Evolutionary conservation across 306 rosid species (phyloP).

Genomic region (Casuarina cunninghamiana): DNA sequence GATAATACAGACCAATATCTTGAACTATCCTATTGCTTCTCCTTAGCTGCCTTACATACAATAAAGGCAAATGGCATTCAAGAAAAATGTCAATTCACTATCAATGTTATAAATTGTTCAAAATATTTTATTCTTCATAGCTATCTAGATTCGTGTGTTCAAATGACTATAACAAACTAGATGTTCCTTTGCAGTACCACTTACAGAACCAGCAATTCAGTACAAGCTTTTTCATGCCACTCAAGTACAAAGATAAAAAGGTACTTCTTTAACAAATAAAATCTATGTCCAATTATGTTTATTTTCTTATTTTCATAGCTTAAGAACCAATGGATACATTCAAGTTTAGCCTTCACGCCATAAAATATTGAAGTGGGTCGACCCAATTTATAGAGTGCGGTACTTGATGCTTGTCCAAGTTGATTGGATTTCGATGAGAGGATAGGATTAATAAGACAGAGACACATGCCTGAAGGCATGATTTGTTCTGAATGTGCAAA

Average conservation of each 20-base stretch:
- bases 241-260: not conserved
- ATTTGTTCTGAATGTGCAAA: too few relatives aligned
- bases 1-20: conserved; percentile 16
- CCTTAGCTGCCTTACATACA: conserved; percentile 20
- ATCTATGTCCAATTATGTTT: not conserved
- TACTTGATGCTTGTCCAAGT: too few relatives aligned
- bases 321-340: too few relatives aligned
- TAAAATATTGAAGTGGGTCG: too few relatives aligned
- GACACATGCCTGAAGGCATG: too few relatives aligned
- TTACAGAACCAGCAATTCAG: not conserved
- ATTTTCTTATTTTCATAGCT: too few relatives aligned
- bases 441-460: too few relatives aligned
- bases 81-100: not conserved
- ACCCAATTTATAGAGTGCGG: too few relatives aligned
- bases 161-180: not conserved
- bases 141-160: conserved; percentile 1
- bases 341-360: too few relatives aligned
- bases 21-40: conserved; percentile 9
- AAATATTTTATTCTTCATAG: not conserved
- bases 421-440: too few relatives aligned
- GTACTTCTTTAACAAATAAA: too few relatives aligned
- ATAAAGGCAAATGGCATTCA: not conserved
- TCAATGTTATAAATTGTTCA: not conserved
- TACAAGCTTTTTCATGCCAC: not conserved
- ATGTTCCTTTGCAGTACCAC: conserved; percentile 1